A percentile compares a stretch with the other conserved stretches of the same genome.
Evolutionary conservation across 176 grass and related monocot species (phyloP).

Genomic region (Leersia perrieri): DNA sequence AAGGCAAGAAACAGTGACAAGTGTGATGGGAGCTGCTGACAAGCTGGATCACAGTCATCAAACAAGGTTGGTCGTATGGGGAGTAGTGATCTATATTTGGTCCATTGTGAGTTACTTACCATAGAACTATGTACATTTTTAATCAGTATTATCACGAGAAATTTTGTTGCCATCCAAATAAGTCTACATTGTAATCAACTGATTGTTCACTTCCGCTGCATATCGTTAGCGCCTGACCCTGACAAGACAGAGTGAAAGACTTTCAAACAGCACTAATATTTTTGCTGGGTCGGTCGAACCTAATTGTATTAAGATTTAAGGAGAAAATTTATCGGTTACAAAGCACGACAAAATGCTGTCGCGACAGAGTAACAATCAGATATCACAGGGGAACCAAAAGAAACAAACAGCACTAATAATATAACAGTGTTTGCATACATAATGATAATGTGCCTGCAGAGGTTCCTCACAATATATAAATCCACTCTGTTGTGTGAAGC

Average conservation of each 20-base stretch:
- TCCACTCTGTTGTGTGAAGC: background rate
- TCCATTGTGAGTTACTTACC: background rate
- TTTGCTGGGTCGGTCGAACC: too few relatives aligned
- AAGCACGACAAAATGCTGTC: too few relatives aligned
- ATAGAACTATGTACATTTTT: background rate
- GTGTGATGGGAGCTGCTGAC: background rate
- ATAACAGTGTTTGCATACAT: background rate
- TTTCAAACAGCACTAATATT: background rate
- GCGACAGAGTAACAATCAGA: too few relatives aligned
- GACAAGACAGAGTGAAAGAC: background rate
- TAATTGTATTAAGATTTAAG: too few relatives aligned
- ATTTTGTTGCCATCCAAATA: background rate
- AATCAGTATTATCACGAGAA: background rate
- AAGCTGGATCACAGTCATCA: conserved; percentile 3
- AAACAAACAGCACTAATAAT: background rate
- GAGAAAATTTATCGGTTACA: too few relatives aligned
- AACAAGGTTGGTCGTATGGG: background rate
- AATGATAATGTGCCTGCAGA: background rate
- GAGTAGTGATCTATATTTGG: background rate
- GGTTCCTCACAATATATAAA: background rate
- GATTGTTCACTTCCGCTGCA: conserved; percentile 4
- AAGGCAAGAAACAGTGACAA: background rate
- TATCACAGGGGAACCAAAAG: too few relatives aligned
- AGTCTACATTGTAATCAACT: background rate
- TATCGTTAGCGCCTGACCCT: background rate